Evolutionary conservation across 2,329 filamentous ascomycete species (phyloP).

Genomic region (Stachybotrys chlorohalonatus): DNA sequence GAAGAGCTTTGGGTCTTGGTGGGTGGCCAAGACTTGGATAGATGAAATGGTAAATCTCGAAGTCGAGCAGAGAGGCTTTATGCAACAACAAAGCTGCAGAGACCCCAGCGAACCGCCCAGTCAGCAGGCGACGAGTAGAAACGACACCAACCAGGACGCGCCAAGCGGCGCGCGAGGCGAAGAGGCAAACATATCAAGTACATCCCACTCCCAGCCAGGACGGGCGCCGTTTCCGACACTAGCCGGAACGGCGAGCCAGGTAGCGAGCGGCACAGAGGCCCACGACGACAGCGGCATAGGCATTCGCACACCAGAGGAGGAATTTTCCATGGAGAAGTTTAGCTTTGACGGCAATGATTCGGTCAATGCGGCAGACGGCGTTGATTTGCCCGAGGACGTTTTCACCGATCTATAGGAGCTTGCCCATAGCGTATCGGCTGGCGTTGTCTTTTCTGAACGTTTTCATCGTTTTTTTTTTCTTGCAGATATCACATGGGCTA

Average conservation of each 20-base stretch:
- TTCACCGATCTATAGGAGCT: neutral
- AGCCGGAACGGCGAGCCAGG: constrained; percentile 13
- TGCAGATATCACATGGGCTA: too few relatives aligned
- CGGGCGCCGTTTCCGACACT: constrained; percentile 41
- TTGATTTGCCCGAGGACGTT: constrained; percentile 15
- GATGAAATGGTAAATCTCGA: constrained; percentile 92
- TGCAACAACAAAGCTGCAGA: constrained; percentile 45
- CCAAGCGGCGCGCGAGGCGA: constrained; percentile 24
- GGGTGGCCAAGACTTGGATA: constrained; percentile 91
- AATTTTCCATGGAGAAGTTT: constrained; percentile 53
- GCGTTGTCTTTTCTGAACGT: too few relatives aligned
- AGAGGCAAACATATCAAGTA: constrained; percentile 33
- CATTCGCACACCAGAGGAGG: constrained; percentile 58
- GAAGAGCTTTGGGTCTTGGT: constrained; percentile 82
- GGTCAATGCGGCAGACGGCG: constrained; percentile 21
- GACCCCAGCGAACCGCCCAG: constrained; percentile 12
- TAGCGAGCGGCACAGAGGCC: constrained; percentile 32
- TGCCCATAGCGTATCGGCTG: too few relatives aligned
- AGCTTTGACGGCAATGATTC: constrained; percentile 30
- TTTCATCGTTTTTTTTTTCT: too few relatives aligned
- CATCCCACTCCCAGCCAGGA: constrained; percentile 37
- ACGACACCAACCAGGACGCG: constrained; percentile 13
- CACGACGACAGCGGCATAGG: constrained; percentile 71
- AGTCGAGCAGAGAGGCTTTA: constrained; percentile 82
- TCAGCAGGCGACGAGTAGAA: constrained; percentile 19